These are phyloP conservation scores for Pyronema omphalodes DNA, from an alignment of 495 filamentous ascomycete species.

Conservation along the genomic window DNA sequence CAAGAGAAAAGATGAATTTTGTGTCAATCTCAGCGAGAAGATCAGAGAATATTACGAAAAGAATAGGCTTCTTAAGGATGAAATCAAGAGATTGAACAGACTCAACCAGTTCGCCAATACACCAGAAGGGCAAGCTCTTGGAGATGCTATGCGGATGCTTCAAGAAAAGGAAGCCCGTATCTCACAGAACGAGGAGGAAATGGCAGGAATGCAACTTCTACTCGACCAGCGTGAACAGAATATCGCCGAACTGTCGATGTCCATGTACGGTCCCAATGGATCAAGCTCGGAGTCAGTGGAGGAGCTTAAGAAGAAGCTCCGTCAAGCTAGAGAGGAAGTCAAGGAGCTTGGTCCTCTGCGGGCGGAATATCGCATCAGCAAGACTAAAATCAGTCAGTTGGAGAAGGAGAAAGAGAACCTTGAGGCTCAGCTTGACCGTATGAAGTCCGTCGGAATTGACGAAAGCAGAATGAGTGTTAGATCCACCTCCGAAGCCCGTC, in stretches of 20 bases:
- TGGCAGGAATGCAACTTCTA: constrained; percentile 39
- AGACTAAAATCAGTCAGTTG: constrained; percentile 29
- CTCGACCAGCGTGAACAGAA: constrained; percentile 29
- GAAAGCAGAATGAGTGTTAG: constrained; percentile 6
- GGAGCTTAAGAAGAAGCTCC: constrained; percentile 31
- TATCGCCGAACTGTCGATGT: constrained; percentile 23
- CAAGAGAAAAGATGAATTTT: constrained; percentile 70
- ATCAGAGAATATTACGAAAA: constrained; percentile 45
- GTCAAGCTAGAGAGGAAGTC: constrained; percentile 31
- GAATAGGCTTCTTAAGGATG: constrained; percentile 36
- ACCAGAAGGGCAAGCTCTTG: constrained; percentile 12
- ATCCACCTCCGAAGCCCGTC: constrained; percentile 9
- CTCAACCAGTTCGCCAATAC: constrained; percentile 7
- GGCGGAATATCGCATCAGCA: constrained; percentile 31
- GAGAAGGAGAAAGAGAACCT: constrained; percentile 34
- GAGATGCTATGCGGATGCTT: constrained; percentile 36
- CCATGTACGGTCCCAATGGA: constrained; percentile 21
- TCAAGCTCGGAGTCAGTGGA: constrained; percentile 26
- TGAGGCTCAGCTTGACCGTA: constrained; percentile 26
- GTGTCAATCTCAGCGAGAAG: constrained; percentile 48
- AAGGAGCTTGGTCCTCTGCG: constrained; percentile 32
- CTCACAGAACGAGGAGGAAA: constrained; percentile 32
- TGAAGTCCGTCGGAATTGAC: constrained; percentile 18
- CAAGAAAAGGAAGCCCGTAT: constrained; percentile 41
- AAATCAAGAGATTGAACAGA: constrained; percentile 16